These are phyloP conservation scores for Phoenix dactylifera DNA, from an alignment of 176 grass and related monocot species.

Conservation along the genomic window DNA sequence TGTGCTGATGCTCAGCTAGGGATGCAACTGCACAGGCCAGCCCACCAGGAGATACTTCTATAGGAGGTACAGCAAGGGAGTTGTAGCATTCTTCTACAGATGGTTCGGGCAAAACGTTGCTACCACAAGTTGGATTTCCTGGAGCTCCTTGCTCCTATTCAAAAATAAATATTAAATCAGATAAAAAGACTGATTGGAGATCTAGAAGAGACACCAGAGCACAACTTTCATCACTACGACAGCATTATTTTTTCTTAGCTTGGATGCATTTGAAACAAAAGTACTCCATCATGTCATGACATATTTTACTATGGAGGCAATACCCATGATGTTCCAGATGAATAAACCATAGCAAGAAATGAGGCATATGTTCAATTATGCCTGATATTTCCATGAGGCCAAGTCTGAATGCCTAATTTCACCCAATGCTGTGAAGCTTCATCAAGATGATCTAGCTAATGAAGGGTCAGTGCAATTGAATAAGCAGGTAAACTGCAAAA, in stretches of 20 bases:
- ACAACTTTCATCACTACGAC: background rate
- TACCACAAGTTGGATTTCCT: conserved; percentile 16
- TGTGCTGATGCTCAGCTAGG: conserved; percentile 68
- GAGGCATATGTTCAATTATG: too few relatives aligned
- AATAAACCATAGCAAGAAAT: too few relatives aligned
- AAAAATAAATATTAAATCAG: conserved; percentile 15
- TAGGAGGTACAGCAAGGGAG: background rate
- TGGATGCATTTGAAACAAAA: too few relatives aligned
- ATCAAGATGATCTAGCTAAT: too few relatives aligned
- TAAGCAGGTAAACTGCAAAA: too few relatives aligned
- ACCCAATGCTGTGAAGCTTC: too few relatives aligned
- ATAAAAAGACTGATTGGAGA: background rate
- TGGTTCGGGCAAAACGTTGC: conserved; percentile 13
- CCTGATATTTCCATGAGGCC: too few relatives aligned
- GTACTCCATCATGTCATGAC: too few relatives aligned
- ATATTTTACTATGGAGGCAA: too few relatives aligned
- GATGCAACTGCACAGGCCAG: conserved; percentile 69
- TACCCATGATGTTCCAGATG: too few relatives aligned
- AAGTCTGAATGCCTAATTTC: too few relatives aligned
- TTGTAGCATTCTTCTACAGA: conserved; percentile 10
- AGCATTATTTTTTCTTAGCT: background rate
- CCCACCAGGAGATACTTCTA: conserved; percentile 41
- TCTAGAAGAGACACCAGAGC: conserved; percentile 7
- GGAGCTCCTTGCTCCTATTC: conserved; percentile 64
- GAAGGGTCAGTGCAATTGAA: too few relatives aligned